These are phyloP conservation scores for Mortierella sp. DNA, from an alignment of 371 early-diverging fungal species.

Conservation along the genomic window DNA sequence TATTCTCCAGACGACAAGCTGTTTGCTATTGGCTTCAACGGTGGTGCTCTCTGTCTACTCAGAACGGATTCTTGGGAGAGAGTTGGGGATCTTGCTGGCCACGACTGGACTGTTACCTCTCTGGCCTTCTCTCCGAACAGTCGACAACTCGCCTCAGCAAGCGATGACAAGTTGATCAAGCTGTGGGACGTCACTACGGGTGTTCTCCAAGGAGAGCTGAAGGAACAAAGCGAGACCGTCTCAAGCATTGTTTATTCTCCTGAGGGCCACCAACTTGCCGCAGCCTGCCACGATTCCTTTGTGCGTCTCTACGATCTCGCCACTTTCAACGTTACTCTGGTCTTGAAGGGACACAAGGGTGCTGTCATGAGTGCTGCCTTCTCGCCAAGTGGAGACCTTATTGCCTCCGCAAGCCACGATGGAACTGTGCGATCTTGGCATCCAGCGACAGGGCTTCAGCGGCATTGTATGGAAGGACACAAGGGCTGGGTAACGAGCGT, in stretches of 20 bases:
- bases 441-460: neutral
- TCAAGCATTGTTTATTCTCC: neutral
- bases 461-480: neutral
- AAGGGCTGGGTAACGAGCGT: neutral
- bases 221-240: neutral
- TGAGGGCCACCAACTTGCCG: neutral
- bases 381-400: neutral
- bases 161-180: constrained; percentile 5
- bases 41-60: neutral
- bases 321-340: neutral
- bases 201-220: neutral
- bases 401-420: constrained; percentile 7
- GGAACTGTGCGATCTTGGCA: constrained; percentile 11
- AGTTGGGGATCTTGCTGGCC: neutral
- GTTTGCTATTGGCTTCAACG: neutral
- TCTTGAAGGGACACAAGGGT: neutral
- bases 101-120: neutral
- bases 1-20: neutral
- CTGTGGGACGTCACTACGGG: neutral
- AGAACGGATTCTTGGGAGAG: neutral
- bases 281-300: neutral
- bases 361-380: constrained; percentile 1
- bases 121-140: neutral
- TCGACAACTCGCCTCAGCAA: neutral
- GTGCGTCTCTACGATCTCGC: neutral